Conservation (phyloP, 345 rosid species). For the Psidium guajava region DNA sequence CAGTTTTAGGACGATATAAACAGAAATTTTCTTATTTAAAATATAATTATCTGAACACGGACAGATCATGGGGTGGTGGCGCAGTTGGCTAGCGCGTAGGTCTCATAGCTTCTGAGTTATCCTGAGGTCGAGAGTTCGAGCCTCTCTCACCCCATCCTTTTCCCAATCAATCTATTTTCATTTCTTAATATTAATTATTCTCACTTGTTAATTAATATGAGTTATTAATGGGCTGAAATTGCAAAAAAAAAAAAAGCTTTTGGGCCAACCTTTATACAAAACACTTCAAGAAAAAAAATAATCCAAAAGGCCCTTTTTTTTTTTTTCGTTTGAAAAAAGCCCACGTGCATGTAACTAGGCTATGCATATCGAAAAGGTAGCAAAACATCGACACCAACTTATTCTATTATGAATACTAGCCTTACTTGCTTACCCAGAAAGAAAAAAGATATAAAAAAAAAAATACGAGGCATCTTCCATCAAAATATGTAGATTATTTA, state of each 20-base stretch:
- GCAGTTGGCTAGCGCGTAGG: constrained; percentile 99
- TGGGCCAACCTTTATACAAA: background rate
- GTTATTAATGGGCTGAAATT: background rate
- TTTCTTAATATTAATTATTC: background rate
- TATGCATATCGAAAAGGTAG: background rate
- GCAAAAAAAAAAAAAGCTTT: too few relatives aligned
- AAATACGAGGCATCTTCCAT: background rate
- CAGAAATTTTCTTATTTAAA: background rate
- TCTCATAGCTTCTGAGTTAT: constrained; percentile 81
- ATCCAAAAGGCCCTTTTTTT: background rate
- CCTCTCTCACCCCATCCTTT: constrained; percentile 74
- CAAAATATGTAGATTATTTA: background rate
- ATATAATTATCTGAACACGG: rapidly evolving
- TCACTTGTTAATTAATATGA: background rate
- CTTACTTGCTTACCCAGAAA: background rate
- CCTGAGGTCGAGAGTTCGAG: constrained; percentile 95
- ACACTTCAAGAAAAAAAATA: background rate
- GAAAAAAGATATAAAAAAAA: background rate
- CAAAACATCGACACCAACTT: background rate
- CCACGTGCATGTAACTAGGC: background rate
- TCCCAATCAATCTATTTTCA: background rate
- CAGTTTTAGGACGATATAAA: background rate
- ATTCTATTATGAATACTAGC: background rate
- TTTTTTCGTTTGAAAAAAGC: too few relatives aligned
- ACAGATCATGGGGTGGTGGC: constrained; percentile 47